Percentiles rank a stretch among this genome's conserved stretches.
Conservation (phyloP, 2,329 filamentous ascomycete species). For the Tolypocladium sp. region DNA sequence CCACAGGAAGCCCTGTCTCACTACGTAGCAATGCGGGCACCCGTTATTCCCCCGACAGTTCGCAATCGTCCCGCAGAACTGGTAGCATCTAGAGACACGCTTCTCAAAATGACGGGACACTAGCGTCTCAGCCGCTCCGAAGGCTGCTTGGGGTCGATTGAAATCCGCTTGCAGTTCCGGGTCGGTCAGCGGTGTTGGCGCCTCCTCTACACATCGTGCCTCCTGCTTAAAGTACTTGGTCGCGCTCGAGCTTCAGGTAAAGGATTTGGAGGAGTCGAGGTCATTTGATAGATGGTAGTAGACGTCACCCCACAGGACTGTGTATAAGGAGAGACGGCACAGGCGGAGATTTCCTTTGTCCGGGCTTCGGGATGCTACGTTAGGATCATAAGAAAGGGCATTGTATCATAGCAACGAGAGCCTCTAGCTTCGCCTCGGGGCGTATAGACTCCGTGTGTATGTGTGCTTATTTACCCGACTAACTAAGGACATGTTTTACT, state of each 20-base stretch:
- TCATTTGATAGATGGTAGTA: not conserved
- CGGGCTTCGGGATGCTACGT: not conserved
- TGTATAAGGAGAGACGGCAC: not conserved
- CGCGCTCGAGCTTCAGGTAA: not conserved
- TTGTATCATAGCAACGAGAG: not conserved
- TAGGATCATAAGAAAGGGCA: not conserved
- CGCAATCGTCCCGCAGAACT: not conserved
- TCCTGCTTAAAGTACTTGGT: not conserved
- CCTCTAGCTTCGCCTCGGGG: not conserved
- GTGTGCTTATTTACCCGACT: not conserved
- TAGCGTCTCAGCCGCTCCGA: not conserved
- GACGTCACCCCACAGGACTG: not conserved
- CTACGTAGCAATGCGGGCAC: too few relatives aligned
- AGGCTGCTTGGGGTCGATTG: not conserved
- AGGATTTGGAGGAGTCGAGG: not conserved
- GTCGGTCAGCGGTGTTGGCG: not conserved
- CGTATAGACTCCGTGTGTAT: not conserved
- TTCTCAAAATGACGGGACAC: not conserved
- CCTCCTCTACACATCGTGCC: not conserved
- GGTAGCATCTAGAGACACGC: not conserved
- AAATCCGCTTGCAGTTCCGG: not conserved
- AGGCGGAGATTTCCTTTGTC: not conserved
- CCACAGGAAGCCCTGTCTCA: too few relatives aligned
- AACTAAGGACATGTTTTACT: not conserved
- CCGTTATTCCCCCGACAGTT: too few relatives aligned